These are phyloP conservation scores for Boletellus ananas DNA, from an alignment of 768 basidiomycete species.

Conservation along the genomic window DNA sequence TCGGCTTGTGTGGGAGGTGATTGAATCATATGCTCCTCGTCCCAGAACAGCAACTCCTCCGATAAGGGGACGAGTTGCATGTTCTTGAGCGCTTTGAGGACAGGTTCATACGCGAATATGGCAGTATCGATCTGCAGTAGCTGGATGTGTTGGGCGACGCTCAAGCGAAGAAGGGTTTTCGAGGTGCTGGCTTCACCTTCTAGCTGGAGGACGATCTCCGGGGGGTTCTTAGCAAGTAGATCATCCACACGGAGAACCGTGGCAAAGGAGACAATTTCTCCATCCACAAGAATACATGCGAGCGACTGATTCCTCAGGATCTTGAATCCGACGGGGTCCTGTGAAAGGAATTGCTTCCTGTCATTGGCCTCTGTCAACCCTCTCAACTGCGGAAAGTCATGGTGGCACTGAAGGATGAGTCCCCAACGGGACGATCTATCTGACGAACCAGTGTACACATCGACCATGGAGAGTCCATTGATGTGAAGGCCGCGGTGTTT, in stretches of 20 bases:
- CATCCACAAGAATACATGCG: conserved; percentile 49
- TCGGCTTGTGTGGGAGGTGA: conserved; percentile 3
- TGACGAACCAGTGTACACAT: conserved; percentile 35
- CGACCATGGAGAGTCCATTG: conserved; percentile 35
- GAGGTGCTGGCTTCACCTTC: conserved; percentile 41
- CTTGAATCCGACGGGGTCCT: conserved; percentile 33
- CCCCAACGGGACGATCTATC: conserved; percentile 39
- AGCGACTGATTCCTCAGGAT: conserved; percentile 54
- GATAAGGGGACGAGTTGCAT: conserved; percentile 45
- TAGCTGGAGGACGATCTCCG: conserved; percentile 53
- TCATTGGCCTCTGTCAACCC: conserved; percentile 30
- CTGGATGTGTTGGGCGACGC: conserved; percentile 32
- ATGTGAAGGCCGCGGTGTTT: conserved; percentile 38
- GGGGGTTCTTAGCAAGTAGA: conserved; percentile 43
- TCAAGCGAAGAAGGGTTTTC: conserved; percentile 41
- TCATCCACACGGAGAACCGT: conserved; percentile 54
- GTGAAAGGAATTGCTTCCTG: conserved; percentile 35
- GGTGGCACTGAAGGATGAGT: conserved; percentile 35
- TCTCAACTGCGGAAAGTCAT: conserved; percentile 37
- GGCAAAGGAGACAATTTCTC: conserved; percentile 49
- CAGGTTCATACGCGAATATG: conserved; percentile 59
- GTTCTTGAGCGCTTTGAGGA: conserved; percentile 55
- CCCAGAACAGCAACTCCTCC: conserved; percentile 56
- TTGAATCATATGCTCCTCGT: conserved; percentile 21
- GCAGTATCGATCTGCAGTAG: conserved; percentile 62